Percentiles rank a stretch among this genome's conserved stretches.
These are phyloP conservation scores for Crithidia thermophila DNA, from an alignment of 208 protist species.

Conservation along the genomic window DNA sequence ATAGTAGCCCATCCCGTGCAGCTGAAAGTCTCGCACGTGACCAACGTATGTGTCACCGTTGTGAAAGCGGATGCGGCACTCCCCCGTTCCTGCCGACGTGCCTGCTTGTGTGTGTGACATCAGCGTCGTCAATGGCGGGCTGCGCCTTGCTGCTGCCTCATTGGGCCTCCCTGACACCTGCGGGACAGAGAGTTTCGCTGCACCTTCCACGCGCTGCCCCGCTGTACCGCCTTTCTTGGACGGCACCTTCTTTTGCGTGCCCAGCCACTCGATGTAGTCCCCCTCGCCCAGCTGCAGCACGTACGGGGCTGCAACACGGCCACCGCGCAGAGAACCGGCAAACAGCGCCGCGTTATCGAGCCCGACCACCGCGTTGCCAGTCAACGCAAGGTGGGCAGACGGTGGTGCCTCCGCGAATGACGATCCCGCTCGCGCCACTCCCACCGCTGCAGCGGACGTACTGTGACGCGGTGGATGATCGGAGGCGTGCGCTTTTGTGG, in stretches of 20 bases:
- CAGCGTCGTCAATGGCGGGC: no score
- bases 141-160: no score
- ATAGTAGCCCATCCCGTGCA: slow-evolving; percentile 66
- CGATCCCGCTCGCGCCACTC: background rate
- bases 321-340: slow-evolving; percentile 34
- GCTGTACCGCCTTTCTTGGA: background rate
- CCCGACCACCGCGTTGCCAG: slow-evolving; percentile 50
- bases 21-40: slow-evolving; percentile 42
- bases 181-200: background rate
- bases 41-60: slow-evolving; percentile 78
- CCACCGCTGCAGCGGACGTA: background rate
- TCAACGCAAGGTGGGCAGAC: slow-evolving; percentile 7
- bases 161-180: background rate
- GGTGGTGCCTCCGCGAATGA: background rate
- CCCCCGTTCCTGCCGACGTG: slow-evolving; percentile 45
- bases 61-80: slow-evolving; percentile 50
- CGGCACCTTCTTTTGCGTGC: background rate
- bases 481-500: no score
- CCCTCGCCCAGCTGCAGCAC: slow-evolving; percentile 43
- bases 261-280: slow-evolving; percentile 66
- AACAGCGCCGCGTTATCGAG: slow-evolving; percentile 52
- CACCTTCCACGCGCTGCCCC: background rate
- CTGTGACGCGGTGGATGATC: no score
- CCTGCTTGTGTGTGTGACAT: no score
- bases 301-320: slow-evolving; percentile 22